Percentiles rank a stretch among this genome's conserved stretches.
These are phyloP conservation scores for Heimioporus sp. DNA, from an alignment of 768 basidiomycete species.

Conservation along the genomic window DNA sequence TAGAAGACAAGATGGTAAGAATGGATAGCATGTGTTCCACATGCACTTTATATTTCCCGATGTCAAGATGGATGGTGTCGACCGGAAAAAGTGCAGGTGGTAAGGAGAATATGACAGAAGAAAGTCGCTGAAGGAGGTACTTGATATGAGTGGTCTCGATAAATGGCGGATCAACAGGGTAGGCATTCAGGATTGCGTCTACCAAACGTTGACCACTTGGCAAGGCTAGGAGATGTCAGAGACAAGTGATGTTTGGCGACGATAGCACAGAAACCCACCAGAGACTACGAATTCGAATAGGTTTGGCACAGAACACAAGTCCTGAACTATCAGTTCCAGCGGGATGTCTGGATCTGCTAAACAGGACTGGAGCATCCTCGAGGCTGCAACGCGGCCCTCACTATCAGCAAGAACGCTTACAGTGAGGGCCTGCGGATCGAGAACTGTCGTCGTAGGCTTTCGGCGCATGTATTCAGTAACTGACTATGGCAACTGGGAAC, in stretches of 20 bases:
- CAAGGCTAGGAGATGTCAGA: slow-evolving; percentile 11
- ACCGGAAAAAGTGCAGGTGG: no score
- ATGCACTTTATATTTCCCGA: no score
- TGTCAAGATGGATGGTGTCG: no score
- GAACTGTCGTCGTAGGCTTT: slow-evolving; percentile 1
- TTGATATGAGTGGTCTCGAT: slow-evolving; percentile 10
- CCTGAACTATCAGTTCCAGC: slow-evolving; percentile 25
- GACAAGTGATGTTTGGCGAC: not conserved
- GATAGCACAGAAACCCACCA: slow-evolving; percentile 11
- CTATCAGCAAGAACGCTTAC: slow-evolving; percentile 14
- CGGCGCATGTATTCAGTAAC: not conserved
- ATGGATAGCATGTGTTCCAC: no score
- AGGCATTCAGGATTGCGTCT: slow-evolving; percentile 31
- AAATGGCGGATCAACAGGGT: slow-evolving; percentile 26
- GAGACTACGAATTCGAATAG: slow-evolving; percentile 33
- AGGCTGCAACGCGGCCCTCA: slow-evolving; percentile 17
- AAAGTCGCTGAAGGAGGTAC: slow-evolving; percentile 18
- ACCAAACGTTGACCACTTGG: slow-evolving; percentile 13
- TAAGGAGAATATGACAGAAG: no score
- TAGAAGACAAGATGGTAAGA: no score
- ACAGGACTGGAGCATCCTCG: slow-evolving; percentile 21
- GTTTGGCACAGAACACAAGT: slow-evolving; percentile 24
- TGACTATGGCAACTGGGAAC: no score
- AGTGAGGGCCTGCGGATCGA: slow-evolving; percentile 19
- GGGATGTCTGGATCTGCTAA: slow-evolving; percentile 19